phyloP scores from a whole-genome alignment of 1,284 basidiomycete species.

The Pholiota adiposa region DNA sequence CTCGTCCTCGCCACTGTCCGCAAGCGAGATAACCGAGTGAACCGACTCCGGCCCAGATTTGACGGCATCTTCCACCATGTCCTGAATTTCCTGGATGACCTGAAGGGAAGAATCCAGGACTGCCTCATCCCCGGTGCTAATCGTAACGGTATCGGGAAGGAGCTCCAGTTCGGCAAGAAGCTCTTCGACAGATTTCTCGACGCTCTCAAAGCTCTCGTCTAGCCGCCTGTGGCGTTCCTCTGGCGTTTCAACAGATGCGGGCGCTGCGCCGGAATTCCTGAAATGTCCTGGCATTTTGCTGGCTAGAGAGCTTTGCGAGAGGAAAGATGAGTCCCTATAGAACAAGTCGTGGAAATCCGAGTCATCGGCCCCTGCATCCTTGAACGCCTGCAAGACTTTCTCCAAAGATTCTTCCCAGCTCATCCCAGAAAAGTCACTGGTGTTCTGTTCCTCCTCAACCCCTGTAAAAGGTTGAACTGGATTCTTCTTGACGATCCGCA shows the following conservation, averaged over 20 bases:
- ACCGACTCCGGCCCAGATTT: background rate
- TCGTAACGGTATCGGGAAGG: constrained; percentile 7
- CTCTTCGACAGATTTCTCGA: constrained; percentile 9
- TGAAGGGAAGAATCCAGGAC: background rate
- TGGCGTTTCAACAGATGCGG: background rate
- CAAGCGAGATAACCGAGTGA: background rate
- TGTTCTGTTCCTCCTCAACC: background rate
- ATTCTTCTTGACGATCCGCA: constrained; percentile 16
- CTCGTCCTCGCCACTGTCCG: background rate
- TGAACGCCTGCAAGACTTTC: constrained; percentile 12
- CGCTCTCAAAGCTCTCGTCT: constrained; percentile 11
- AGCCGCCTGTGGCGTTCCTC: background rate
- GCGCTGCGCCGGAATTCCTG: background rate
- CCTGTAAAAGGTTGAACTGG: background rate
- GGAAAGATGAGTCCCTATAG: constrained; percentile 12
- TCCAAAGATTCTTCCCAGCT: constrained; percentile 9
- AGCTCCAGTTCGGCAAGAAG: constrained; percentile 1
- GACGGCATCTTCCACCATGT: background rate
- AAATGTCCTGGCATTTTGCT: background rate
- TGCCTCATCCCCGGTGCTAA: background rate
- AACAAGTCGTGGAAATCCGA: constrained; percentile 18
- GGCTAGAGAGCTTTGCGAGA: constrained; percentile 12
- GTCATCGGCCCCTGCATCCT: constrained; percentile 13
- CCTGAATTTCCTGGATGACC: background rate
- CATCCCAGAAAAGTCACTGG: background rate